These are phyloP conservation scores for Dryas alaskensis DNA, from an alignment of 306 rosid genomes.

Conservation along the genomic window DNA sequence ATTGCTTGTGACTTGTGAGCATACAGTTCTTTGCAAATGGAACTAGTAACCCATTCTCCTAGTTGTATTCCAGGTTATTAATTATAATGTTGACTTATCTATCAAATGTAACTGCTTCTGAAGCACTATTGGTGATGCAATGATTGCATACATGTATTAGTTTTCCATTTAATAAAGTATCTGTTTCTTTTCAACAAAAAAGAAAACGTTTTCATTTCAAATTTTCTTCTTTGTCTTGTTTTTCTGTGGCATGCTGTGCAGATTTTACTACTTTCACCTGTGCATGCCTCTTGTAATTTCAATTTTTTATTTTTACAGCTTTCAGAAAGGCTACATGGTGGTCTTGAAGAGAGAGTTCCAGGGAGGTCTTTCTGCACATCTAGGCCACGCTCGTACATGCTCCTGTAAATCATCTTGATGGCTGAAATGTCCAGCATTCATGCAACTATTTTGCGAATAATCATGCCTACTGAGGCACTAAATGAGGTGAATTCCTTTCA, in stretches of 20 bases:
- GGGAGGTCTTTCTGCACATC: background rate
- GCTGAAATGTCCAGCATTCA: background rate
- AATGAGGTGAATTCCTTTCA: background rate
- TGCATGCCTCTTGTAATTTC: background rate
- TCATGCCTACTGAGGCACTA: background rate
- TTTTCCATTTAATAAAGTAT: too few relatives aligned
- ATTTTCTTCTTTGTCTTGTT: background rate
- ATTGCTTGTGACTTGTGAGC: too few relatives aligned
- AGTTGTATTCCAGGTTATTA: too few relatives aligned
- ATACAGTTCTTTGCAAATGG: too few relatives aligned
- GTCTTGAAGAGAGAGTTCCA: background rate
- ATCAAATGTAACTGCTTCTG: too few relatives aligned
- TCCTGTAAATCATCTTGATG: background rate
- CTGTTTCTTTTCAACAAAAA: too few relatives aligned
- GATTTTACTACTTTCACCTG: background rate
- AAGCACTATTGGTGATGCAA: too few relatives aligned
- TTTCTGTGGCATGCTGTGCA: background rate
- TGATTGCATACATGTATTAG: too few relatives aligned
- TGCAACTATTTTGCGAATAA: background rate
- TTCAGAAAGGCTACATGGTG: constrained; percentile 9
- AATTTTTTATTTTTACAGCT: background rate
- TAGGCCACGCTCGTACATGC: background rate
- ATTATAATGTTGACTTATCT: too few relatives aligned
- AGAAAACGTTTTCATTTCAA: background rate
- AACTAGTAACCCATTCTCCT: too few relatives aligned